phyloP scores from a whole-genome alignment of 1,139 yeast genomes.

The Kluyveromyces marxianus region DNA sequence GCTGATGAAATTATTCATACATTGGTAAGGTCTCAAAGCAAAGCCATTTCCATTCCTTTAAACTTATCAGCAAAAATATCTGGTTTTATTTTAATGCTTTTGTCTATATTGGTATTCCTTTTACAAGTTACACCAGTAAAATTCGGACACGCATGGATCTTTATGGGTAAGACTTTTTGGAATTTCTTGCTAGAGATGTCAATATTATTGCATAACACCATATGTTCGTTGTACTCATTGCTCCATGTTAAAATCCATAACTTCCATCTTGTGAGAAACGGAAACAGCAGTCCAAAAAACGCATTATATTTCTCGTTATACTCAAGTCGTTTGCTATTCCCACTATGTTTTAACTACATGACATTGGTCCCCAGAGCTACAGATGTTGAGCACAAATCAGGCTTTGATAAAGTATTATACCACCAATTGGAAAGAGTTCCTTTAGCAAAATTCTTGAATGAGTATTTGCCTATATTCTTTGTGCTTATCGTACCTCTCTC shows the following conservation, averaged over 20 bases:
- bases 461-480: conserved; percentile 24
- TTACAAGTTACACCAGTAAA: conserved; percentile 25
- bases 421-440: conserved; percentile 24
- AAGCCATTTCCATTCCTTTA: conserved; percentile 8
- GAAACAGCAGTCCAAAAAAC: conserved; percentile 28
- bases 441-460: conserved; percentile 22
- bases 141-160: conserved; percentile 25
- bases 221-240: conserved; percentile 28
- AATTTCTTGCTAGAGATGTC: conserved; percentile 19
- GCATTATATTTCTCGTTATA: conserved; percentile 28
- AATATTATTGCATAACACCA: conserved; percentile 24
- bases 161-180: conserved; percentile 18
- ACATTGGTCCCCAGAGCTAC: conserved; percentile 20
- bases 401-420: conserved; percentile 23
- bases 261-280: conserved; percentile 28
- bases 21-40: conserved; percentile 21
- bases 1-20: conserved; percentile 25
- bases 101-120: conserved; percentile 19
- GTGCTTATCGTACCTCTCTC: conserved; percentile 21
- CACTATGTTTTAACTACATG: conserved; percentile 29
- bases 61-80: conserved; percentile 7
- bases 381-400: conserved; percentile 11
- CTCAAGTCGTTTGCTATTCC: conserved; percentile 28
- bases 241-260: conserved; percentile 27
- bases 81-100: conserved; percentile 13